Percentiles rank a stretch among this genome's conserved stretches.
Conservation (phyloP, 495 filamentous ascomycete species). For the Aspergillus egyptiacus region DNA sequence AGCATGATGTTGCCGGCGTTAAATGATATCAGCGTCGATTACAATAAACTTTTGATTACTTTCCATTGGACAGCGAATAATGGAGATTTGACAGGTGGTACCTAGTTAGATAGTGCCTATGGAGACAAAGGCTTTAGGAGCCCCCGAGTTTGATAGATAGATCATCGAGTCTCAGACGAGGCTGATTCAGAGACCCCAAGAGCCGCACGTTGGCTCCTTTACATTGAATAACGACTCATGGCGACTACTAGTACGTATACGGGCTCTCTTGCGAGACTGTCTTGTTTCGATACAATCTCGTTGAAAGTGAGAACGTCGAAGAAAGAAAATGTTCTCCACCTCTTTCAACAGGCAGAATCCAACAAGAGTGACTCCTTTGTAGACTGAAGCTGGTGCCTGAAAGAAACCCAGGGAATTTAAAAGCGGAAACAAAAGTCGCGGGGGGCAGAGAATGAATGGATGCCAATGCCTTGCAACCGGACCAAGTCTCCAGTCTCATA, state of each 20-base stretch:
- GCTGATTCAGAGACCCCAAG: neutral
- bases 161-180: neutral
- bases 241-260: too few relatives aligned
- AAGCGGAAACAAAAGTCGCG: neutral
- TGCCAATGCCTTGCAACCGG: too few relatives aligned
- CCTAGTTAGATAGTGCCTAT: too few relatives aligned
- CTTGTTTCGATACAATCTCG: neutral
- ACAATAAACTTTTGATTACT: too few relatives aligned
- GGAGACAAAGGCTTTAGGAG: too few relatives aligned
- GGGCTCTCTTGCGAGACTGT: too few relatives aligned
- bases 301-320: neutral
- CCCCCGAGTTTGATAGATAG: too few relatives aligned
- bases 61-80: too few relatives aligned
- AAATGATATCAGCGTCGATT: too few relatives aligned
- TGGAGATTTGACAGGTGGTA: too few relatives aligned
- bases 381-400: slow-evolving; percentile 1
- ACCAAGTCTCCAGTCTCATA: neutral
- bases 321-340: neutral
- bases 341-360: neutral
- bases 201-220: neutral
- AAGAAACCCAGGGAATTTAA: neutral
- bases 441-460: neutral
- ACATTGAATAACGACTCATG: too few relatives aligned
- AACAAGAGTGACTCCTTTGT: neutral
- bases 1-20: too few relatives aligned